Evolutionary conservation across 768 basidiomycete species (phyloP).

Genomic region (Termitomyces sp.): DNA sequence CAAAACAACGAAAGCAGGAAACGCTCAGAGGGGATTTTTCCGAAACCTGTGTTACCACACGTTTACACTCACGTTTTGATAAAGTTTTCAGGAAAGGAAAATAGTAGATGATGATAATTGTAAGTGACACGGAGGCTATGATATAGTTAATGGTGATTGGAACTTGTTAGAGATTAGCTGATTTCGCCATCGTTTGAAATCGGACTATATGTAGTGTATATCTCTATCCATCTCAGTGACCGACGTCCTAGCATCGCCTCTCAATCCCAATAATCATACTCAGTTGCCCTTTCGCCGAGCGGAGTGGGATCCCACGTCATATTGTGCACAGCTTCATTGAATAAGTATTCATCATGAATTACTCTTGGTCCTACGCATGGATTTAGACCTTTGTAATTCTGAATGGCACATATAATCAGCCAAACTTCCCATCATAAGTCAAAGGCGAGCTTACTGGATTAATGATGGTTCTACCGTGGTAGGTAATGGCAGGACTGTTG

Average conservation of each 20-base stretch:
- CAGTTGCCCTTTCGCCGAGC: not conserved
- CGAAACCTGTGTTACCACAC: no score
- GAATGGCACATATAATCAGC: not conserved
- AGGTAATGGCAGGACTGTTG: not conserved
- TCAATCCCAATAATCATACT: not conserved
- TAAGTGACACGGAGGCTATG: no score
- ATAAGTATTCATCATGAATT: not conserved
- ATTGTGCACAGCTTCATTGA: not conserved
- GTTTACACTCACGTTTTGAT: no score
- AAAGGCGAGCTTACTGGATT: constrained; percentile 2
- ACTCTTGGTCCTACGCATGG: not conserved
- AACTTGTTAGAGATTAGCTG: not conserved
- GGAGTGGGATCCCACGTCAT: not conserved
- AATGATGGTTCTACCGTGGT: not conserved
- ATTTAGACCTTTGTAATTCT: constrained; percentile 7
- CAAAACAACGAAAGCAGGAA: no score
- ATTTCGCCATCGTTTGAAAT: not conserved
- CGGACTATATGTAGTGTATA: not conserved
- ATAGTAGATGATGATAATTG: no score
- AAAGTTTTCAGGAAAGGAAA: no score
- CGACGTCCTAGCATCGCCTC: accelerated
- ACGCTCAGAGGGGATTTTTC: no score
- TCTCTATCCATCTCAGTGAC: not conserved
- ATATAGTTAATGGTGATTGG: not conserved
- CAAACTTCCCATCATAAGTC: not conserved